These are phyloP conservation scores for Calonectria montana DNA, from an alignment of 2,329 filamentous ascomycete genomes.

Conservation along the genomic window DNA sequence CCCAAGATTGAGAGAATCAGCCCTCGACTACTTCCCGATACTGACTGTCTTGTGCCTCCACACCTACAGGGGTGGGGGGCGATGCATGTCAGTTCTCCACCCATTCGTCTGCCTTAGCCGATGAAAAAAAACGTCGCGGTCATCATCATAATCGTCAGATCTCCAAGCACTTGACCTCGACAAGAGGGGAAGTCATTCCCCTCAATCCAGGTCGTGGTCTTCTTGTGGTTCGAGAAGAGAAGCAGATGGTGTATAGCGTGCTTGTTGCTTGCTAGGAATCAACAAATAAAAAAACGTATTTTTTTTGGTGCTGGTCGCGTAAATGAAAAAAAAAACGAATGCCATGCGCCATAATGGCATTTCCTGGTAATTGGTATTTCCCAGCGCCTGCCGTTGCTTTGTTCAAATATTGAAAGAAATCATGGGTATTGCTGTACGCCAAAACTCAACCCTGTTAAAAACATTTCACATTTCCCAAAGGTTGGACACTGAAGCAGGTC, in stretches of 20 bases:
- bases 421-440: slow-evolving; percentile 48
- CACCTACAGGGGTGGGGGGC: slow-evolving; percentile 2
- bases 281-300: slow-evolving; percentile 41
- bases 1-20: slow-evolving; percentile 6
- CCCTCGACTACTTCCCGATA: slow-evolving; percentile 7
- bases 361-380: slow-evolving; percentile 36
- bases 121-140: slow-evolving; percentile 36
- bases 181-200: neutral
- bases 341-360: slow-evolving; percentile 34
- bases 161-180: slow-evolving; percentile 1
- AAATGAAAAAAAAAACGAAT: slow-evolving; percentile 35
- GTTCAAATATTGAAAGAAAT: slow-evolving; percentile 39
- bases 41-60: slow-evolving; percentile 12
- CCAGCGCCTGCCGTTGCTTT: slow-evolving; percentile 41
- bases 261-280: slow-evolving; percentile 27
- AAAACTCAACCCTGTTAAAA: slow-evolving; percentile 35
- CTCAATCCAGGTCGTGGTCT: neutral
- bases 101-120: slow-evolving; percentile 30
- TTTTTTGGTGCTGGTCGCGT: slow-evolving; percentile 38
- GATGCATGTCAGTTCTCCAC: slow-evolving; percentile 20
- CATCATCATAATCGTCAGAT: slow-evolving; percentile 40
- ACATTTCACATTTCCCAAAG: slow-evolving; percentile 51
- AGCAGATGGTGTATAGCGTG: slow-evolving; percentile 31
- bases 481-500: slow-evolving; percentile 44
- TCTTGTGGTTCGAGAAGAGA: slow-evolving; percentile 18